Evolutionary conservation across 2,329 filamentous ascomycete species (phyloP).

Genomic region (Biscogniauxia marginata): DNA sequence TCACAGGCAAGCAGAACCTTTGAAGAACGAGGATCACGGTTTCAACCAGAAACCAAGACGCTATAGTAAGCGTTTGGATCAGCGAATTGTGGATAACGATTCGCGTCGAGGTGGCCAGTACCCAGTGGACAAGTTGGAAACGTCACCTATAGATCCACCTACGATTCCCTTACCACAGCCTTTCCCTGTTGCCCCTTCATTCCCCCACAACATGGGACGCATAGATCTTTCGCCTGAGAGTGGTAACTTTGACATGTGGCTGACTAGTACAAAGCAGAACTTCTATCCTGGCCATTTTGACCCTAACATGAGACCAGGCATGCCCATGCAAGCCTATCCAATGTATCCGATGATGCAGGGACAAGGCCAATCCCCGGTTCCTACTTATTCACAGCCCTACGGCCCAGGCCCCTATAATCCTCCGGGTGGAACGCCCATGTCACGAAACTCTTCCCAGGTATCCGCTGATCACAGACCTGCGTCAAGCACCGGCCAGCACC

Average conservation of each 20-base stretch:
- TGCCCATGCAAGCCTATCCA: constrained; percentile 38
- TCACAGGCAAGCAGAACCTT: constrained; percentile 38
- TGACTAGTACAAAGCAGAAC: constrained; percentile 68
- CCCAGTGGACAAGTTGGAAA: constrained; percentile 17
- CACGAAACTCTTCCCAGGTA: constrained; percentile 77
- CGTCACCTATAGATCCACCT: constrained; percentile 17
- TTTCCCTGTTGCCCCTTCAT: constrained; percentile 28
- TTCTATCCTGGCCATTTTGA: constrained; percentile 53
- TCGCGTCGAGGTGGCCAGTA: constrained; percentile 15
- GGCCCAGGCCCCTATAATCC: constrained; percentile 38
- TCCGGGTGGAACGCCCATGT: constrained; percentile 66
- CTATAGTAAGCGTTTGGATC: constrained; percentile 46
- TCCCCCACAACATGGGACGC: constrained; percentile 21
- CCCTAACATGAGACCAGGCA: constrained; percentile 44
- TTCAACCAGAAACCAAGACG: constrained; percentile 39
- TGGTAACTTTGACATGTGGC: constrained; percentile 70
- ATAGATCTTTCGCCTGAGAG: constrained; percentile 66
- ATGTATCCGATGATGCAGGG: constrained; percentile 27
- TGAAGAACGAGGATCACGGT: constrained; percentile 36
- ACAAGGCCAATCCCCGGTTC: constrained; percentile 46
- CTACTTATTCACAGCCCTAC: constrained; percentile 47
- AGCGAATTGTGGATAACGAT: constrained; percentile 30
- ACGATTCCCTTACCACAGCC: constrained; percentile 28
- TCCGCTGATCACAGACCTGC: constrained; percentile 57
- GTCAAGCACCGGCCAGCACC: constrained; percentile 64